These are phyloP conservation scores for Melaleuca quinquenervia DNA, from an alignment of 345 rosid species.

Conservation along the genomic window DNA sequence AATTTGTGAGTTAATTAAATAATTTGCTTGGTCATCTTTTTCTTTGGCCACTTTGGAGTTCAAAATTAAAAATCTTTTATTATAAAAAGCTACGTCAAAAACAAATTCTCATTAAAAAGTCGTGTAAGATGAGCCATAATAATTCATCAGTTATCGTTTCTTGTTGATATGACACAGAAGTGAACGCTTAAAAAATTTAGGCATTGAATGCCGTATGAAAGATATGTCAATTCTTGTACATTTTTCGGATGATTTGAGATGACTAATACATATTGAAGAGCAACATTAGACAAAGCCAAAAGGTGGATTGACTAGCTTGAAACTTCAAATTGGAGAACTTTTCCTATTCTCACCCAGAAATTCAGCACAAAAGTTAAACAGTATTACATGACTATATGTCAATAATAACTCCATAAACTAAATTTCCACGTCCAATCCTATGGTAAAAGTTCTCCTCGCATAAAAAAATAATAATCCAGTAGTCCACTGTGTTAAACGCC, in stretches of 20 bases:
- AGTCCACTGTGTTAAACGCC: not conserved
- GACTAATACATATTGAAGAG: not conserved
- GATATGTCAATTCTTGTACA: not conserved
- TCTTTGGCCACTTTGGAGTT: not conserved
- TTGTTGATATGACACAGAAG: not conserved
- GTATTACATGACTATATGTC: not conserved
- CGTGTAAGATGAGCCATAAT: not conserved
- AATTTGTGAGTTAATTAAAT: not conserved
- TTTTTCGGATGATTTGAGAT: not conserved
- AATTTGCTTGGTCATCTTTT: not conserved
- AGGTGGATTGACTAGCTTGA: not conserved
- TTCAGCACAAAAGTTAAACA: not conserved
- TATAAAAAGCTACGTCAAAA: not conserved
- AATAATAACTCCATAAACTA: not conserved
- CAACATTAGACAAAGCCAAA: not conserved
- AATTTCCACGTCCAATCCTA: not conserved
- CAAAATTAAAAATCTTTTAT: not conserved
- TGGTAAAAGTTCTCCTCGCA: not conserved
- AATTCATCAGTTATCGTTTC: too few relatives aligned
- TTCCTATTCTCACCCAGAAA: not conserved
- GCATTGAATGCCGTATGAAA: not conserved
- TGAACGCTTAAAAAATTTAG: not conserved
- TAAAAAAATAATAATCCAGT: not conserved
- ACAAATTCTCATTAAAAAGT: not conserved
- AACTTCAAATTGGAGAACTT: not conserved